Conservation (phyloP, 2,329 filamentous ascomycete species). For the Ophiocordyceps robertsii region DNA sequence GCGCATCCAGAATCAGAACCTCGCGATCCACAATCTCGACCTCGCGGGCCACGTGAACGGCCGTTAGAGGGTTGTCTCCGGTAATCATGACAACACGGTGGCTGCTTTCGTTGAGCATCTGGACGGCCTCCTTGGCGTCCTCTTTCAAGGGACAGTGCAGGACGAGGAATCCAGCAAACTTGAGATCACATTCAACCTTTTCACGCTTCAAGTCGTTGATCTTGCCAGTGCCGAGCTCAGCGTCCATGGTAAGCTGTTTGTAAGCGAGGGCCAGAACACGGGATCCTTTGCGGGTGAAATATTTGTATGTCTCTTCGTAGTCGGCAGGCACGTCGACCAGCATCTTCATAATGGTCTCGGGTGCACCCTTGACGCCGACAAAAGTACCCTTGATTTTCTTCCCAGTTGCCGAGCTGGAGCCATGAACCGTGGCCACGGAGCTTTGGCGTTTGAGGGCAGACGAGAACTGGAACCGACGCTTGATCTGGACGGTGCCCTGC, state of each 20-base stretch:
- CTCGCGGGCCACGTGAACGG: constrained; percentile 85
- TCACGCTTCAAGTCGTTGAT: constrained; percentile 95
- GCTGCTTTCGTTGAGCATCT: constrained; percentile 97
- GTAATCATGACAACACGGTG: constrained; percentile 99
- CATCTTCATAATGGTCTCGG: constrained; percentile 94
- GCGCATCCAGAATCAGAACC: constrained; percentile 85
- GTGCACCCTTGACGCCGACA: constrained; percentile 90
- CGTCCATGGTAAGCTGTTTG: constrained; percentile 73
- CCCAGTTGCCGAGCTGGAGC: constrained; percentile 56
- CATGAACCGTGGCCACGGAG: constrained; percentile 73
- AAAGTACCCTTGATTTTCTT: constrained; percentile 76
- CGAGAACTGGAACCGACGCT: constrained; percentile 95
- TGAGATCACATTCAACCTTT: constrained; percentile 70
- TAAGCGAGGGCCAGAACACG: constrained; percentile 89
- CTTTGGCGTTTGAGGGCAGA: constrained; percentile 93
- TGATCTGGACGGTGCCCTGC: constrained; percentile 74
- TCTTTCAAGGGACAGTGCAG: constrained; percentile 93
- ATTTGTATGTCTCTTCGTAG: constrained; percentile 97
- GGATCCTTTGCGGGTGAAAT: constrained; percentile 91
- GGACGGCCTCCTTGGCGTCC: constrained; percentile 84
- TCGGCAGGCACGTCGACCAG: constrained; percentile 67
- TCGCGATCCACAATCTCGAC: constrained; percentile 97
- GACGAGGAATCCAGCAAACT: constrained; percentile 90
- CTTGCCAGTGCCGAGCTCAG: constrained; percentile 67
- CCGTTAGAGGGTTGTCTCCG: constrained; percentile 92